phyloP scores from a whole-genome alignment of 768 basidiomycete genomes.

The Xerocomellus chrysenteron region DNA sequence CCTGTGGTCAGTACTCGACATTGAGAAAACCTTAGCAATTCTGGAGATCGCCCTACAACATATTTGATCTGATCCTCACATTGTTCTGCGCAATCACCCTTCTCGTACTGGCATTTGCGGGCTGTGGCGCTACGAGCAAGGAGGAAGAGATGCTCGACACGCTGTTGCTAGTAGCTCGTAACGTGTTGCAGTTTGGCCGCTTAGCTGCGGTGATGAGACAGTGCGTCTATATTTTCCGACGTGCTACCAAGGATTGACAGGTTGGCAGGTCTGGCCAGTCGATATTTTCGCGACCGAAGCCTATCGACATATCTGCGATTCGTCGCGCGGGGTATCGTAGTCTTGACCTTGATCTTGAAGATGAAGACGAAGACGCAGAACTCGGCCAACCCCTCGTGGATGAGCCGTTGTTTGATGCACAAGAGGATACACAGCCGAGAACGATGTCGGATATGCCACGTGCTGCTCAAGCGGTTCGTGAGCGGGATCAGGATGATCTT shows the following conservation, averaged over 20 bases:
- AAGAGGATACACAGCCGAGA: conserved; percentile 32
- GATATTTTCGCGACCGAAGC: conserved; percentile 83
- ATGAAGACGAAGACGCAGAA: conserved; percentile 55
- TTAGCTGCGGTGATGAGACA: conserved; percentile 92
- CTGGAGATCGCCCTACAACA: conserved; percentile 92
- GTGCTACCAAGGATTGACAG: conserved; percentile 7
- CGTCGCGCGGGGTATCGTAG: conserved; percentile 59
- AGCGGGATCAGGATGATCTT: conserved; percentile 64
- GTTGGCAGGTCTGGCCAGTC: conserved; percentile 75
- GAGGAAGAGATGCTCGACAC: conserved; percentile 96
- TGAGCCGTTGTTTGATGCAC: conserved; percentile 64
- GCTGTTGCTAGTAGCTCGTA: conserved; percentile 85
- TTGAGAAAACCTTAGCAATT: conserved; percentile 68
- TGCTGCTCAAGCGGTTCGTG: conserved; percentile 50
- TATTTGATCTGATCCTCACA: conserved; percentile 86
- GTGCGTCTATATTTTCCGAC: conserved; percentile 46
- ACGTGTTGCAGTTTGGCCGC: conserved; percentile 89
- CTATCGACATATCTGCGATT: conserved; percentile 76
- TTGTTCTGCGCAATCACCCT: conserved; percentile 87
- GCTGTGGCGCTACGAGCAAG: conserved; percentile 78
- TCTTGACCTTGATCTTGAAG: conserved; percentile 72
- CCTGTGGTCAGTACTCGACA: not conserved
- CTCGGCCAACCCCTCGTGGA: conserved; percentile 57
- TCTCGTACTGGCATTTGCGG: conserved; percentile 83
- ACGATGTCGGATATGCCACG: conserved; percentile 57